phyloP scores from a whole-genome alignment of 2,329 filamentous ascomycete species.

The Colletotrichum sp. region DNA sequence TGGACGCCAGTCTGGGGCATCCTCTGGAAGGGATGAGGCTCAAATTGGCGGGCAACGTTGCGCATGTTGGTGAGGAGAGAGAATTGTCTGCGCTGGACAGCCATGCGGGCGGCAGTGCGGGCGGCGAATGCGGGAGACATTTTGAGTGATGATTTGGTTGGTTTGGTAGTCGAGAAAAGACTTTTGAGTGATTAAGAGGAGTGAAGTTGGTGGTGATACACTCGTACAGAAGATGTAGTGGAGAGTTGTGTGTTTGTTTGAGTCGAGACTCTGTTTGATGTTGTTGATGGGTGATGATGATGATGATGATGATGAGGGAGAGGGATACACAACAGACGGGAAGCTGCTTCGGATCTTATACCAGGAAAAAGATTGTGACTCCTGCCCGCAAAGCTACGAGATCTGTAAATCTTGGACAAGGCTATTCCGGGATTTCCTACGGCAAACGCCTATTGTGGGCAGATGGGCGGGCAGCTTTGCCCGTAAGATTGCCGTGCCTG shows the following conservation, averaged over 20 bases:
- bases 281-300: conserved; percentile 11
- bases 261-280: conserved; percentile 15
- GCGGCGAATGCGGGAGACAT: conserved; percentile 39
- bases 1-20: conserved; percentile 29
- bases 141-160: conserved; percentile 16
- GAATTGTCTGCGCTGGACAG: conserved; percentile 34
- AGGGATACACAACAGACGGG: conserved; percentile 3
- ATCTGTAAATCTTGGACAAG: conserved; percentile 11
- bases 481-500: conserved; percentile 23
- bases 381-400: neutral
- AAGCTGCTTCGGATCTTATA: conserved; percentile 22
- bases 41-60: conserved; percentile 38
- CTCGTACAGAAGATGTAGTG: conserved; percentile 4
- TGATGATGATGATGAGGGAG: conserved; percentile 17
- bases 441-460: conserved; percentile 22
- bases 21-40: conserved; percentile 42
- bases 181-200: conserved; percentile 5
- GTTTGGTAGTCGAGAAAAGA: neutral
- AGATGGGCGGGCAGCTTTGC: conserved; percentile 16
- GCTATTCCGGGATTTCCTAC: conserved; percentile 7
- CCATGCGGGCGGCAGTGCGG: conserved; percentile 30
- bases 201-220: conserved; percentile 5
- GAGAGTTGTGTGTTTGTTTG: conserved; percentile 8
- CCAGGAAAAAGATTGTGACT: neutral
- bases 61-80: conserved; percentile 39